A percentile compares a stretch with the other conserved stretches of the same genome.
Evolutionary conservation across 805 yeast genomes (phyloP).

Genomic region (Yamadazyma ubonensis): DNA sequence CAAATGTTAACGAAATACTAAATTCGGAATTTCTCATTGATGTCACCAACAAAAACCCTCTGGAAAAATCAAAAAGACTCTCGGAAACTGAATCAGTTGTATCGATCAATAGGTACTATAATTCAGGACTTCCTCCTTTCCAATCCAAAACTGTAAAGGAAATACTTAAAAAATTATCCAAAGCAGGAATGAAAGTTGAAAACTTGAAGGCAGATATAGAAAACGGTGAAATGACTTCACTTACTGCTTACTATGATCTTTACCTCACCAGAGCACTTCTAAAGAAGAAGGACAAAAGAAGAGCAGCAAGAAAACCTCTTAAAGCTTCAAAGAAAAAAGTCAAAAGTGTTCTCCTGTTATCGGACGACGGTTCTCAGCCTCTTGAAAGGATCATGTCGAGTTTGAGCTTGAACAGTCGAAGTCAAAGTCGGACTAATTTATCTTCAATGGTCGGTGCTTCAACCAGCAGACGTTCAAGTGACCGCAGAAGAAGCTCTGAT

Average conservation of each 20-base stretch:
- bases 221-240: conserved; percentile 62
- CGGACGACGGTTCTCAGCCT: conserved; percentile 34
- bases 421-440: conserved; percentile 14
- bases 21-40: conserved; percentile 37
- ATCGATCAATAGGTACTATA: conserved; percentile 40
- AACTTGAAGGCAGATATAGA: conserved; percentile 56
- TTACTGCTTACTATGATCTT: conserved; percentile 75
- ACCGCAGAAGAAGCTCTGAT: conserved; percentile 2
- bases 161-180: conserved; percentile 56
- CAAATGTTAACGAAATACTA: conserved; percentile 40
- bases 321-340: conserved; percentile 33
- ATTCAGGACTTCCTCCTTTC: conserved; percentile 40
- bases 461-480: conserved; percentile 4
- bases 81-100: conserved; percentile 14
- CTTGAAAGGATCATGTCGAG: conserved; percentile 38
- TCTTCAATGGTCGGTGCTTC: background rate
- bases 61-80: conserved; percentile 2
- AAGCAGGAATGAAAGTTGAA: conserved; percentile 64
- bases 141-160: conserved; percentile 61
- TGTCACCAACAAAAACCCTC: conserved; percentile 25
- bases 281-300: conserved; percentile 32
- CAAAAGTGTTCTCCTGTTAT: conserved; percentile 34
- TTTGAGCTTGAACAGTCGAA: conserved; percentile 32
- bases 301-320: conserved; percentile 32
- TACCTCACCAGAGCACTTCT: conserved; percentile 52